Evolutionary conservation across 352 stramenopile species (phyloP), one percentile per base, ranked within the genome.

Genomic region (Pythium aristosporum): DNA sequence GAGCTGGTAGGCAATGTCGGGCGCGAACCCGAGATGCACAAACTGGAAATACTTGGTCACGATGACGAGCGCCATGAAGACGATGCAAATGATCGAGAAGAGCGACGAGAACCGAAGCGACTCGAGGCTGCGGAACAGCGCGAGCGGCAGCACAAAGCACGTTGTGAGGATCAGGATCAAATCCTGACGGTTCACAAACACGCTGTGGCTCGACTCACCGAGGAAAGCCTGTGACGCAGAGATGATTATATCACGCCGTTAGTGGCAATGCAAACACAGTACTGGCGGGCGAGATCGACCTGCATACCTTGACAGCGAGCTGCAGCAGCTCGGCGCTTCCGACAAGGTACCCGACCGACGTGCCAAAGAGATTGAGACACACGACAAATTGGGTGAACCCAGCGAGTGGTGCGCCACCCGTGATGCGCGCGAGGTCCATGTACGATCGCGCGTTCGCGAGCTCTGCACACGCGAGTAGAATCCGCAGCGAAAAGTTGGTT

Each of bases 41-140:
- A 94, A 96, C 70, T 93, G 79, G 66, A 92, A 93, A 73, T 96
- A 96, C 74, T 94, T 95, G 73, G 90, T 81, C 47, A 95, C 78
- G 52, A 96, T 89, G n/a, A 92, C 84, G 20, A 93, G 54, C 49
- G 85, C 76, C 80, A 96, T 92, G 69, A 94, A 96, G n/a, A 86
- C 75, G 55, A 92, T 93, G 65, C 86, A 96, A 10, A 91, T 53
- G 47, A 96, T 91, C 2, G 84, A 93, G 65, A 96, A 94, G 25
- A 96, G 74, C 65, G 83, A 94, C n/a, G 86, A 88, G 51, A 94
- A 96, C 23, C 88, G 71, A 30, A 96, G 65, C 50, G 88, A 89
- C 57, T 89, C 85, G 12, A 96, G 76, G 61, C 83, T 93, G 12
- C 82, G 83, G 30, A 95, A 80, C 18, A 96, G 68, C 42, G 85